Base-by-base conservation (phyloP, 345 rosid genomes). In the Brassica napus region DNA sequence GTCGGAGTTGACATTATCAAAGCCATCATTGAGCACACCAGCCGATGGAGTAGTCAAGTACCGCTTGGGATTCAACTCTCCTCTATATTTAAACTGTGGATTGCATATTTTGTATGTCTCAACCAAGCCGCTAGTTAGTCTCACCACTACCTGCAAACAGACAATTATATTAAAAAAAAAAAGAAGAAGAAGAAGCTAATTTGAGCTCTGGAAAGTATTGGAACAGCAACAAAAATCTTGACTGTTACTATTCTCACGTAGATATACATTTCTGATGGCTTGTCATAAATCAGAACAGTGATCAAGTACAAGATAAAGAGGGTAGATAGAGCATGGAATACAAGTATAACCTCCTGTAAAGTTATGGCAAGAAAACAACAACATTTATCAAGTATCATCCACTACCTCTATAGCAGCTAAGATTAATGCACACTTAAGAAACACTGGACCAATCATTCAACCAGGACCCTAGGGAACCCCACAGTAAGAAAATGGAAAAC, bases 21-120 rank as follows among this genome's bases (percentile, higher is more conserved):
- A 86, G 79, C 99, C 98, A 83, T 90, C 98, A 77, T 96, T 96
- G 82, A 84, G 92, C 72, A 89, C 92, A 77, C 98, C 98, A 83
- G 79, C 86, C 28, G 99, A 88, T 61, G 99, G 99, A 83, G 88
- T 92, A 69, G 98, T 96, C 89, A 96, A 85, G 86, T 88, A 96
- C 74, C 97, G 89, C 89, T 93, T 96, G 30, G 97, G 98, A 85
- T 92, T 93, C 79, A 93, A 81, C 77, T 92, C 97, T 82, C 93
- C 97, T 65, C 91, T 89, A 89, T 88, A 96, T 77, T 87, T 93
- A 81, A 96, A 93, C 66, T 87, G 87, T 18, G 97, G 92, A 83
- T 96, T 88, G 88, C 99, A 96, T 82, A 79, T 81, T 82, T 79
- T 90, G 85, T 93, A 96, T 15, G 97, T 96, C 83, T 89, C 94